Conservation (phyloP, 768 basidiomycete genomes). For the Mrakia hoshinonis region DNA sequence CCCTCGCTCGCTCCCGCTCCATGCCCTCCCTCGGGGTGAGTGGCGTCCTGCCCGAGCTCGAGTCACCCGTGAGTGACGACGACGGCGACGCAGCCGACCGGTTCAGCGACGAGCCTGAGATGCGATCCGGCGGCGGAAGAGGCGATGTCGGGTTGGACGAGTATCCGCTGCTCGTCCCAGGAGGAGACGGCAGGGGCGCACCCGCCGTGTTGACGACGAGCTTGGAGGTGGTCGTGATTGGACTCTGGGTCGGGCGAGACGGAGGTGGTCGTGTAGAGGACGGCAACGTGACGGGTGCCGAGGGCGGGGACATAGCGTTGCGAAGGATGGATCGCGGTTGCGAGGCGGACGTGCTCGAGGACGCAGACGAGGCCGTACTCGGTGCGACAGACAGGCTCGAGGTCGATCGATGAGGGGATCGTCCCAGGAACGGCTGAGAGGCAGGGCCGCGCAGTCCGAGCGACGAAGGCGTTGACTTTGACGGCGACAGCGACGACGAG, state of each 20-base stretch:
- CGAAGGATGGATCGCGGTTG: constrained; percentile 20
- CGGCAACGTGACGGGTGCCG: not conserved
- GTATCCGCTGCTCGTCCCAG: not conserved
- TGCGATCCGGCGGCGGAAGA: not conserved
- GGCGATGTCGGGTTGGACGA: constrained; percentile 3
- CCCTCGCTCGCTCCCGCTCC: not conserved
- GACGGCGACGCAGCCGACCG: not conserved
- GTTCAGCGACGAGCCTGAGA: not conserved
- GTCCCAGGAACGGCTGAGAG: not conserved
- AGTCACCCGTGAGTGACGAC: constrained; percentile 12
- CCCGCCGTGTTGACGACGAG: not conserved
- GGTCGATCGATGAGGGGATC: not conserved
- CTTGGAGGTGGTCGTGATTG: not conserved
- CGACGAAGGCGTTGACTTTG: not conserved
- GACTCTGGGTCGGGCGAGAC: not conserved
- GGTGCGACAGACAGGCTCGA: constrained; percentile 4
- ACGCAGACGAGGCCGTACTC: constrained; percentile 11
- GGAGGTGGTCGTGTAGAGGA: not conserved
- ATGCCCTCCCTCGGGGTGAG: constrained; percentile 24
- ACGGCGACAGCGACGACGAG: not conserved
- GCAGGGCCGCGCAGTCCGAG: not conserved
- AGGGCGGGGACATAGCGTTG: not conserved
- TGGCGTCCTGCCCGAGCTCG: constrained; percentile 19
- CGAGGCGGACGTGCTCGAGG: not conserved
- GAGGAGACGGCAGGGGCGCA: not conserved